Evolutionary conservation across 768 basidiomycete genomes (phyloP).

Genomic region (Boletus subcaerulescens): DNA sequence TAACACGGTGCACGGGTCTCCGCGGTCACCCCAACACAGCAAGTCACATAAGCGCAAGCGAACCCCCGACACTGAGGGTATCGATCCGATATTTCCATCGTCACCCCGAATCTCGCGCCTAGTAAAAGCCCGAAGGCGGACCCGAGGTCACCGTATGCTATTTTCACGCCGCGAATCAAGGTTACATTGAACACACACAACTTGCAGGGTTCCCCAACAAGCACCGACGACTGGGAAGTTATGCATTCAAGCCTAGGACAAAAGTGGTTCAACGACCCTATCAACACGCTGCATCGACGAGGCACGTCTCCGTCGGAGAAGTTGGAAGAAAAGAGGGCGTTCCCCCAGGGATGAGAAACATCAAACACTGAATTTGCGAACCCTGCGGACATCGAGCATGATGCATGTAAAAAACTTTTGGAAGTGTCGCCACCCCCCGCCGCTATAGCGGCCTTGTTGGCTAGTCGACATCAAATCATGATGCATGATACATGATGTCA

Average conservation of each 20-base stretch:
- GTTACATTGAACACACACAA: not conserved
- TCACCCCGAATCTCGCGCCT: slow-evolving; percentile 4
- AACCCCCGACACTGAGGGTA: not conserved
- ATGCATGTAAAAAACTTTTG: no score
- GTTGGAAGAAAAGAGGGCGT: no score
- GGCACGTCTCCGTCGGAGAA: not conserved
- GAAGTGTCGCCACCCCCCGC: no score
- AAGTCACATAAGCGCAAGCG: not conserved
- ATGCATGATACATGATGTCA: no score
- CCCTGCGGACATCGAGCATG: no score
- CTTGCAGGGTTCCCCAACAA: not conserved
- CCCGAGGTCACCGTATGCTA: not conserved
- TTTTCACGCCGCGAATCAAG: no score
- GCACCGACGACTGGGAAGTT: no score
- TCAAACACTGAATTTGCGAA: no score
- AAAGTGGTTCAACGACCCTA: slow-evolving; percentile 15
- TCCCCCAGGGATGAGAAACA: no score
- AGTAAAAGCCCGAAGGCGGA: not conserved
- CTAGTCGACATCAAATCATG: no score
- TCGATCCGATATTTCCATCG: not conserved
- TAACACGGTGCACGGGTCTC: not conserved
- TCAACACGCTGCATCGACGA: slow-evolving; percentile 26
- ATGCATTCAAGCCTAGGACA: not conserved
- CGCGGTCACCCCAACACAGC: not conserved
- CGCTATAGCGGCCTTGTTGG: no score